Evolutionary conservation across 768 basidiomycete genomes (phyloP).

Genomic region (Auriscalpium vulgare): DNA sequence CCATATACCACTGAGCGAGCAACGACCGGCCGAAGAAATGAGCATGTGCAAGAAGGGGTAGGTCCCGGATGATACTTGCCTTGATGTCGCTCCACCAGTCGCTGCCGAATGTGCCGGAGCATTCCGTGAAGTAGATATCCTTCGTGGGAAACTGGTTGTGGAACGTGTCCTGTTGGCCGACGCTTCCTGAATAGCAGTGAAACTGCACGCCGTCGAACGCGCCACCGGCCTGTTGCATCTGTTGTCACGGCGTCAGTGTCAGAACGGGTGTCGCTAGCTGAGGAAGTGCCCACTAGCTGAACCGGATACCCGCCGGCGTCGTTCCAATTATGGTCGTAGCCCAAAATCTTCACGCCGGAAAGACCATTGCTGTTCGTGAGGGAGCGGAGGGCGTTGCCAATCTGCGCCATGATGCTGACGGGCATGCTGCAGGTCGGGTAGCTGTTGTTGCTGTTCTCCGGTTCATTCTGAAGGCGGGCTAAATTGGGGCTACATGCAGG

Average conservation of each 20-base stretch:
- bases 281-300: slow-evolving; percentile 33
- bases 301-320: slow-evolving; percentile 57
- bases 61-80: slow-evolving; percentile 26
- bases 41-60: neutral
- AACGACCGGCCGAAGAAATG: neutral
- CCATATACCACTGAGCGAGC: slow-evolving; percentile 48
- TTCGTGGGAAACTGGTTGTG: slow-evolving; percentile 48
- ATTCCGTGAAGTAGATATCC: slow-evolving; percentile 55
- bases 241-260: neutral
- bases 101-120: slow-evolving; percentile 53
- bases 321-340: slow-evolving; percentile 68
- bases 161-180: slow-evolving; percentile 47
- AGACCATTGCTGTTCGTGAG: slow-evolving; percentile 53
- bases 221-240: slow-evolving; percentile 49
- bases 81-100: slow-evolving; percentile 82
- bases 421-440: slow-evolving; percentile 56
- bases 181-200: slow-evolving; percentile 61
- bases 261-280: neutral
- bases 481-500: neutral
- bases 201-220: slow-evolving; percentile 61
- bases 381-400: slow-evolving; percentile 42
- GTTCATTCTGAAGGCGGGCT: slow-evolving; percentile 33
- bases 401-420: slow-evolving; percentile 41
- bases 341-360: slow-evolving; percentile 46
- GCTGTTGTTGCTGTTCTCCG: slow-evolving; percentile 31